Base-by-base conservation (phyloP, 2,329 filamentous ascomycete species). In the Fusarium abutilonis region DNA sequence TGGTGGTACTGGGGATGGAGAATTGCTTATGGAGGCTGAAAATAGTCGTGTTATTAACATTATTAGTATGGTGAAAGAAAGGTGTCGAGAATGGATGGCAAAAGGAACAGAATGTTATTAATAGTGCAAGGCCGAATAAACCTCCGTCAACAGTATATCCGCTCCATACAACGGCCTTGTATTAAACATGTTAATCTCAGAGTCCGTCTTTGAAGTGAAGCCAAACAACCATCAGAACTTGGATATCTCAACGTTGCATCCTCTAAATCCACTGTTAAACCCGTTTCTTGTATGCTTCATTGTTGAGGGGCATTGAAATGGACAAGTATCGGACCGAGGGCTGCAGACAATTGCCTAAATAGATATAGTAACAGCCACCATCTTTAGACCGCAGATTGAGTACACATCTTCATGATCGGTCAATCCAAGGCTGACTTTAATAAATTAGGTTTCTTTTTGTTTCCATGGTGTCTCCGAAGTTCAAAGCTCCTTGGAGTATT, bases 101-200 rank as follows among this genome's bases (percentile, higher is more conserved):
- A 29, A 10, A 53, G 21, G 19, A 19, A 8, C 19, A 47, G 29
- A 26, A 28, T 14, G n/a, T 9, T 19, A 19, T 19, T 19, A n/a
- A 39, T 19, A 9, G 14, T 3, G 29, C 45, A 45, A 32, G 40
- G 40, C 47, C 48, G 34, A 39, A 52, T 63, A 19, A 15, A 50
- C 29, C 28, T 41, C 31, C 17, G 8, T 50, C 19, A n/a, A 17
- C 14, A 28, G 11, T 11, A 13, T 8, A 64, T 49, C 47, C 47
- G 61, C 51, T 56, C 52, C 60, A 56, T 64, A 39, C 50, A 48
- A 45, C 39, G 35, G 39, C 31, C 19, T 52, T 47, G 29, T 28
- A 29, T 40, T 23, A 1, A 55, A 23, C n/a, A 38, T 19, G 19
- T 56, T 39, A 14, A 36, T 45, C 38, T 19, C 4, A 19, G 19